Conservation (phyloP, 2,329 filamentous ascomycete genomes). For the Dothideomycetes sp. region DNA sequence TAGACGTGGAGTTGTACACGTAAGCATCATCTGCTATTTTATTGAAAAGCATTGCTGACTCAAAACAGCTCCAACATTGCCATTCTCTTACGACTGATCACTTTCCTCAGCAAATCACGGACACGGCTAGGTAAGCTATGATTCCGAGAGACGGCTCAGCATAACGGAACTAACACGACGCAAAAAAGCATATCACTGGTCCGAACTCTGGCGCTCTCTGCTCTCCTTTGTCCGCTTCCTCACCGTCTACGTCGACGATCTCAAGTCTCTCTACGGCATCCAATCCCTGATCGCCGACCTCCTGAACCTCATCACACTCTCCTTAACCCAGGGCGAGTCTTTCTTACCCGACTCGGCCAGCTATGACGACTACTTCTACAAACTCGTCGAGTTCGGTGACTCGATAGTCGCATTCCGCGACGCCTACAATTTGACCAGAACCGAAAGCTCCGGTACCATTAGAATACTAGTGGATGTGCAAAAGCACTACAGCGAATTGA, state of each 20-base stretch:
- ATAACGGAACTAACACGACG: conserved; percentile 4
- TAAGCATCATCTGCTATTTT: conserved; percentile 21
- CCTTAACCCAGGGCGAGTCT: conserved; percentile 75
- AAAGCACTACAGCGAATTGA: conserved; percentile 76
- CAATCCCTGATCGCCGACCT: conserved; percentile 65
- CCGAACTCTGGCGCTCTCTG: conserved; percentile 83
- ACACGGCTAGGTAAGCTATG: conserved; percentile 52
- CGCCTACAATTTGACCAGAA: conserved; percentile 45
- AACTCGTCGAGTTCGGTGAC: conserved; percentile 86
- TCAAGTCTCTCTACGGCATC: conserved; percentile 61
- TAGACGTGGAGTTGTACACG: conserved; percentile 80
- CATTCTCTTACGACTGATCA: conserved; percentile 72
- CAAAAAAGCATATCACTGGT: conserved; percentile 68
- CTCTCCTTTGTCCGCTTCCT: conserved; percentile 84
- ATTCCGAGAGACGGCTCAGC: background rate
- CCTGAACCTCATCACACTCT: conserved; percentile 73
- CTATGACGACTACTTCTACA: conserved; percentile 98
- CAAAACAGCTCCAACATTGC: conserved; percentile 58
- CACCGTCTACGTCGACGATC: conserved; percentile 71
- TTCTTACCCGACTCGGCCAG: conserved; percentile 80
- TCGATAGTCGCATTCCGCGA: conserved; percentile 73
- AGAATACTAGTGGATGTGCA: conserved; percentile 75
- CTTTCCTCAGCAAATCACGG: conserved; percentile 72
- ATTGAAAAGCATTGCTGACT: background rate
- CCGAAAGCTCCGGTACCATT: conserved; percentile 54